Conservation (phyloP, 176 grass and related monocot species). For the Carex kokanica region DNA sequence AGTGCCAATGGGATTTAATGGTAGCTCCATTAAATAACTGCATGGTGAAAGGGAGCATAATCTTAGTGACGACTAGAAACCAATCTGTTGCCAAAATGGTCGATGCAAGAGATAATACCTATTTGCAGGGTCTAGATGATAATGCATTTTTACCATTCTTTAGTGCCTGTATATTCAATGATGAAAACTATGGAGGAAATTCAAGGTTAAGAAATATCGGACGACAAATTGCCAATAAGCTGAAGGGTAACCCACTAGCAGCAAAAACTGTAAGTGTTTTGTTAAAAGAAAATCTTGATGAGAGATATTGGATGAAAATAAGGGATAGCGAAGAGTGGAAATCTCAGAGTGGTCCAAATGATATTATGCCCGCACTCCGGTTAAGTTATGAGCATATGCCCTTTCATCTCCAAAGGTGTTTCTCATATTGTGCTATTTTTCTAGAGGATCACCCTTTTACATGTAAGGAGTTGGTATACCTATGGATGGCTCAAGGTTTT, state of each 20-base stretch:
- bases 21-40: conserved; percentile 14
- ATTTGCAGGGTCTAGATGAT: conserved; percentile 4
- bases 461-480: neutral
- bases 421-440: conserved; percentile 29
- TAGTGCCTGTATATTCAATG: conserved; percentile 29
- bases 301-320: conserved; percentile 7
- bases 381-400: conserved; percentile 38
- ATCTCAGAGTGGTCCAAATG: neutral
- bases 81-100: conserved; percentile 32
- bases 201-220: conserved; percentile 1
- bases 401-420: conserved; percentile 6
- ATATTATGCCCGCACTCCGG: conserved; percentile 24
- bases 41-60: neutral
- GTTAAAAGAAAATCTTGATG: neutral
- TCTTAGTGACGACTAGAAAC: conserved; percentile 28
- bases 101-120: neutral
- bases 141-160: conserved; percentile 31
- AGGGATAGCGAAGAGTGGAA: conserved; percentile 22
- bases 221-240: neutral
- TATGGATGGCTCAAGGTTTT: conserved; percentile 53
- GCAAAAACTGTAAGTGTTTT: neutral
- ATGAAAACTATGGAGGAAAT: neutral
- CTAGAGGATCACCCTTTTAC: conserved; percentile 3
- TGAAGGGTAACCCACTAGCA: neutral
- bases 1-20: neutral